Evolutionary conservation across 2,329 filamentous ascomycete genomes (phyloP).

Genomic region (Dactylonectria macrodidyma): DNA sequence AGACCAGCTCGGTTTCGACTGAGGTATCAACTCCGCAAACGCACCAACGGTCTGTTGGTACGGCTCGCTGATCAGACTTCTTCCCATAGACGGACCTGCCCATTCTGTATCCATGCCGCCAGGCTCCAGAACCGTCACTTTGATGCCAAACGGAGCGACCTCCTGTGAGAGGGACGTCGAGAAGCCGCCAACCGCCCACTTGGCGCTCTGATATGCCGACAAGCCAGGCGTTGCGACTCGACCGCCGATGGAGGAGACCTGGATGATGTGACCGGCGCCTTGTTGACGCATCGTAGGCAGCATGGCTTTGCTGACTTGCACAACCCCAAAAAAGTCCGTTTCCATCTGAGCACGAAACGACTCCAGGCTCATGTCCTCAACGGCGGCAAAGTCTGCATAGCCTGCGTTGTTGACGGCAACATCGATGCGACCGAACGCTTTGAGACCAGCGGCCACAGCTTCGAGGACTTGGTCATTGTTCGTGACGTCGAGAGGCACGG

Average conservation of each 20-base stretch:
- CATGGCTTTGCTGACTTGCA: conserved; percentile 64
- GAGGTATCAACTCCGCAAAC: conserved; percentile 24
- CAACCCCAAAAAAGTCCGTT: conserved; percentile 71
- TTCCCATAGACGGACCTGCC: conserved; percentile 51
- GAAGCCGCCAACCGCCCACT: conserved; percentile 57
- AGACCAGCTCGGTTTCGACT: conserved; percentile 23
- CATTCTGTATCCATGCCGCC: conserved; percentile 58
- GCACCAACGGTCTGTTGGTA: conserved; percentile 54
- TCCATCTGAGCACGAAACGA: conserved; percentile 69
- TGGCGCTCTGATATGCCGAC: conserved; percentile 55
- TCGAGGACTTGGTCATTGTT: conserved; percentile 29
- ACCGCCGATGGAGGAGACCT: conserved; percentile 57
- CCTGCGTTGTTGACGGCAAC: conserved; percentile 52
- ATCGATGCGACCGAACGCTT: conserved; percentile 30
- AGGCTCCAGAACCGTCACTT: conserved; percentile 56
- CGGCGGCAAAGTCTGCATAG: conserved; percentile 66
- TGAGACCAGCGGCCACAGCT: conserved; percentile 11
- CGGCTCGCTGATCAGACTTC: conserved; percentile 48
- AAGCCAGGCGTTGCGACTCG: conserved; percentile 51
- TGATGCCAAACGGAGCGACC: conserved; percentile 54
- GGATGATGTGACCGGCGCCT: conserved; percentile 53
- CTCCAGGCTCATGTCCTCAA: conserved; percentile 65
- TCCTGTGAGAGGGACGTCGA: conserved; percentile 54
- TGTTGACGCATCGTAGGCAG: conserved; percentile 52
- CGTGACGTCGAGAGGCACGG: conserved; percentile 66